Evolutionary conservation across 2,329 filamentous ascomycete genomes (phyloP).

Genomic region (Diaporthe sp.): DNA sequence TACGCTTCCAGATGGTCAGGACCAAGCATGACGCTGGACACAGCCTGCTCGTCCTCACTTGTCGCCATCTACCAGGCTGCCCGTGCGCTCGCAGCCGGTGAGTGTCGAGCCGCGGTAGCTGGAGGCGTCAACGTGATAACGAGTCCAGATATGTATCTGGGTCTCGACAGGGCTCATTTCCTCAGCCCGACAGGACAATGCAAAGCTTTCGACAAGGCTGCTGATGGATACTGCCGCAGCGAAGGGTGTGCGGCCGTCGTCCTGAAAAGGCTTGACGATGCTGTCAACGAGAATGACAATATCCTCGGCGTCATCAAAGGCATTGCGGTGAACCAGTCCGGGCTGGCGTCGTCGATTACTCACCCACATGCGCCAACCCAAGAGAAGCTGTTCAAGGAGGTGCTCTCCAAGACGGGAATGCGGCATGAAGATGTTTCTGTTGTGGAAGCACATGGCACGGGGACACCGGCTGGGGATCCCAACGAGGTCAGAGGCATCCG

Average conservation of each 20-base stretch:
- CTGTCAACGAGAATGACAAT: conserved; percentile 57
- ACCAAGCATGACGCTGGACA: conserved; percentile 50
- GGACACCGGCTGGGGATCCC: conserved; percentile 57
- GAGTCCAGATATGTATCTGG: conserved; percentile 43
- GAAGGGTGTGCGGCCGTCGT: conserved; percentile 3
- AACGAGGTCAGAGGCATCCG: conserved; percentile 51
- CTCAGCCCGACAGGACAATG: conserved; percentile 50
- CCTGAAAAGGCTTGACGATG: background rate
- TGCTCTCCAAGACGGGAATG: conserved; percentile 47
- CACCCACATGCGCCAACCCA: conserved; percentile 47
- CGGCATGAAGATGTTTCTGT: conserved; percentile 46
- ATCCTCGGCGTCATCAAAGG: conserved; percentile 57
- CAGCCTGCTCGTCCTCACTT: conserved; percentile 55
- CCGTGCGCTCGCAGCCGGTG: conserved; percentile 46
- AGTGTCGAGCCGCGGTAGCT: conserved; percentile 49
- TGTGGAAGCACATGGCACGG: conserved; percentile 59
- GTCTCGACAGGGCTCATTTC: conserved; percentile 50
- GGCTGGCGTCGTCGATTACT: conserved; percentile 48
- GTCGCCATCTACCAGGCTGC: conserved; percentile 56
- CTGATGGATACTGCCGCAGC: conserved; percentile 65
- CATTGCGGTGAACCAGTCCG: conserved; percentile 58
- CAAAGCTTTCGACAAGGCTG: conserved; percentile 50
- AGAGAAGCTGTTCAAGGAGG: conserved; percentile 48
- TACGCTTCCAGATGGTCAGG: conserved; percentile 54
- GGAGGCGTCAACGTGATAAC: conserved; percentile 52